Base-by-base conservation (phyloP, 306 rosid species). In the Fagus sylvatica region DNA sequence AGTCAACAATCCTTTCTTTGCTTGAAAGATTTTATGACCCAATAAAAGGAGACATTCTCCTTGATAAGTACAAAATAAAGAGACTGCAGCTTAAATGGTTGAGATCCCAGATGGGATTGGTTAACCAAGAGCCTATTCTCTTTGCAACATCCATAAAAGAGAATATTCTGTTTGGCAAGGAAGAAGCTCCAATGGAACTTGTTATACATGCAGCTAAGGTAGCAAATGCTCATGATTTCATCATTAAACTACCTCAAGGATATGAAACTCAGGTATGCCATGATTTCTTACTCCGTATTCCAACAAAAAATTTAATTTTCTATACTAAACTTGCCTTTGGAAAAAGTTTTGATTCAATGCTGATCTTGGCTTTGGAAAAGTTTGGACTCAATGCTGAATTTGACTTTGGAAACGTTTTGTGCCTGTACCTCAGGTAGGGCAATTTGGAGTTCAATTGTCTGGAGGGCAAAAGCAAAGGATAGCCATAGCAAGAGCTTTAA, bases 381-480 rank as follows among this genome's bases (percentile, higher is more conserved):
- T 56, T 22, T 28, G 36, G 28, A 19, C 10, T 66, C 11, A 49
- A 49, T 61, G 64, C 34, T 41, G 41, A 3, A 41, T 19, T 74
- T 78, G 57, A 72, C 53, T 74, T 56, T 5, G 57, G 61, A 62
- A 22, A 22, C 28, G 28, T 22, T 22, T 10, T 28, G 22, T 43
- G 28, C 40, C 34, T 64, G 40, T 7, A 33, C 41, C 48, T 83
- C n/a, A 93, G 96, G 91, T 91, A 8, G 96, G 98, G 56, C 91
- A 90, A 79, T 81, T 87, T 53, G 98, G 98, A 82, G 80, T 91
- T 80, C 97, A 93, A 32, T 76, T 93, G 48, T 91, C 96, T 30
- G 96, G 97, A 82, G 90, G 98, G 51, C 93, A 93, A 82, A 93
- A 90, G 82, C 98, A 93, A 75, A 90, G 98, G 82, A 89, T 93